Conservation (phyloP, 2,329 filamentous ascomycete species). For the Pseudogymnoascus sp. region DNA sequence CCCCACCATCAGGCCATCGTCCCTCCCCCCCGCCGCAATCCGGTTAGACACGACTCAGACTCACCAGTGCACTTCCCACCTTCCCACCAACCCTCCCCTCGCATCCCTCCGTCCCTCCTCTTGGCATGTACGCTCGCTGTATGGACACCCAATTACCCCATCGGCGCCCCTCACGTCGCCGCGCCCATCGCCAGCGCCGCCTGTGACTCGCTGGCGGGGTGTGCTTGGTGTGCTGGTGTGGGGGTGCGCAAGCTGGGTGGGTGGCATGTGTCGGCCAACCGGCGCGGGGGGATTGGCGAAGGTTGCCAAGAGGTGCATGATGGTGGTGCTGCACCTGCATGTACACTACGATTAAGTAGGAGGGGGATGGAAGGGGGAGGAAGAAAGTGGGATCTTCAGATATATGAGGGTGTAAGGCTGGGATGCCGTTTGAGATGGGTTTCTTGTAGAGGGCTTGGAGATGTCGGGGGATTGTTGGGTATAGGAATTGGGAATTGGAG, state of each 20-base stretch:
- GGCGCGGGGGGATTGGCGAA: slow-evolving; percentile 1
- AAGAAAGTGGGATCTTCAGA: background rate
- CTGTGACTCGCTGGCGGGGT: background rate
- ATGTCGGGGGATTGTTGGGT: background rate
- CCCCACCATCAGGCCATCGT: background rate
- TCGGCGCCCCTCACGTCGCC: background rate
- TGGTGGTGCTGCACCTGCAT: background rate
- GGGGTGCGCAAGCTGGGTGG: background rate
- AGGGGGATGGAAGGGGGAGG: background rate
- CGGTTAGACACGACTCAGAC: background rate
- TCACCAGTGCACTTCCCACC: background rate
- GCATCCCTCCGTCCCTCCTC: background rate
- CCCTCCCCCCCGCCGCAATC: background rate
- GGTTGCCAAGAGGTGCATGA: background rate
- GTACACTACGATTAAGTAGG: background rate
- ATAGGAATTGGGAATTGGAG: background rate
- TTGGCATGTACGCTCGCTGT: background rate
- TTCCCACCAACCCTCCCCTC: background rate
- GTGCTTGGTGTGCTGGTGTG: background rate
- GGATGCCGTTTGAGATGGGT: background rate
- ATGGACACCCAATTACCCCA: background rate
- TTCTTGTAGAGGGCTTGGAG: background rate
- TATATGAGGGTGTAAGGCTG: background rate
- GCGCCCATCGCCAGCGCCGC: background rate
- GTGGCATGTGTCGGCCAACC: background rate